Base-by-base conservation (phyloP, 345 rosid genomes). In the Corymbia maculata region DNA sequence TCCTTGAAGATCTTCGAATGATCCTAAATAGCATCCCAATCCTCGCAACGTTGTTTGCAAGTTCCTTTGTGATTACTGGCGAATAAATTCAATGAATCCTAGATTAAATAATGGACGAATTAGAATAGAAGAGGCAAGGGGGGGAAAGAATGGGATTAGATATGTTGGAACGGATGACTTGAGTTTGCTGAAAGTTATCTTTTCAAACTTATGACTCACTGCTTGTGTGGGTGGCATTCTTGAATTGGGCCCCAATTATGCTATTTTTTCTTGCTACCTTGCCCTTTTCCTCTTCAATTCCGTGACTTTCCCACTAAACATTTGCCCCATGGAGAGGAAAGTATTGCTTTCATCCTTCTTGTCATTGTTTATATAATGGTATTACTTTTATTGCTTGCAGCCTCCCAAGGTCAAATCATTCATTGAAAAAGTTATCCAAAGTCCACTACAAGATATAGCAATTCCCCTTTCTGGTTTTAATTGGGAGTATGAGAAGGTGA, bases 381-480 rank as follows among this genome's bases (percentile, higher is more conserved):
- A 28, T 80, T 24, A 88, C 32, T 87, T 51, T 87, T 88, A 57
- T 86, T 59, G 28, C 86, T 61, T 91, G 91, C 97, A 97, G 99
- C 99, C 99, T 92, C 95, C 96, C 51, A 93, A 94, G 89, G 93
- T 97, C 89, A 97, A 96, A 95, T 95, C 94, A 26, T 95, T 96
- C 90, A 95, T 96, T 79, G 99, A 96, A 90, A 97, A 97, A 92
- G 99, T 97, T 86, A 96, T 97, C 85, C 98, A 96, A 93, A 94
- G 99, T 94, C 99, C 99, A 50, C 91, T 97, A 79, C 98, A 95
- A 89, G 99, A 97, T 91, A 96, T 97, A 91, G 99, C 97, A 45
- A 95, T 97, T 92, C 99, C 99, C 87, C 99, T 97, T 86, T 97
- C 99, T 53, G 98, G 99, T 89, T 97, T 96, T 91, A 95, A 88